phyloP scores from a whole-genome alignment of 495 filamentous ascomycete species.

The Penicillium ochrochloron region DNA sequence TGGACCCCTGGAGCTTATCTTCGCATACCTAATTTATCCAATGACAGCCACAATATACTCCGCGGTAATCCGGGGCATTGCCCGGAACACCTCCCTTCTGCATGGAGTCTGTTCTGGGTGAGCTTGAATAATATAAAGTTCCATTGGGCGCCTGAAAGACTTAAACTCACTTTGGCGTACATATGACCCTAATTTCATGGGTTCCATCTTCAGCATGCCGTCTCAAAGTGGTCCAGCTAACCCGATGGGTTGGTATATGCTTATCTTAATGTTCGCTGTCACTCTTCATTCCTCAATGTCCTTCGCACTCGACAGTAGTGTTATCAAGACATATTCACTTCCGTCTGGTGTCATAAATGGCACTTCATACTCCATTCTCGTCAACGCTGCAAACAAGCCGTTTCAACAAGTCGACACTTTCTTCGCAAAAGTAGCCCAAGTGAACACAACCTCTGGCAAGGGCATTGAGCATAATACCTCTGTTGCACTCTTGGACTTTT shows the following conservation, averaged over 20 bases:
- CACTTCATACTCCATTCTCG: not conserved
- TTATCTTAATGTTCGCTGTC: not conserved
- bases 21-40: not conserved
- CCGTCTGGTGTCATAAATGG: not conserved
- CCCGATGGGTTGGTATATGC: not conserved
- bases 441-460: not conserved
- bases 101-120: not conserved
- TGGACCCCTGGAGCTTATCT: not conserved
- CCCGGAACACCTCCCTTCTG: not conserved
- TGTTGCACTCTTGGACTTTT: not conserved
- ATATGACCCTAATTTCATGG: not conserved
- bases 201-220: not conserved
- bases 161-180: not conserved
- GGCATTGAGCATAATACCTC: not conserved
- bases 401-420: not conserved
- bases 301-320: not conserved
- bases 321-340: not conserved
- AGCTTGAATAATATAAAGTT: not conserved
- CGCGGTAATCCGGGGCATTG: not conserved
- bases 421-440: constrained; percentile 3
- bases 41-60: not conserved
- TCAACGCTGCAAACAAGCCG: not conserved
- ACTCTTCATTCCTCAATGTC: not conserved
- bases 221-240: not conserved
- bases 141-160: too few relatives aligned